phyloP scores from a whole-genome alignment of 768 basidiomycete genomes.

The Udeniomyces megalosporus region DNA sequence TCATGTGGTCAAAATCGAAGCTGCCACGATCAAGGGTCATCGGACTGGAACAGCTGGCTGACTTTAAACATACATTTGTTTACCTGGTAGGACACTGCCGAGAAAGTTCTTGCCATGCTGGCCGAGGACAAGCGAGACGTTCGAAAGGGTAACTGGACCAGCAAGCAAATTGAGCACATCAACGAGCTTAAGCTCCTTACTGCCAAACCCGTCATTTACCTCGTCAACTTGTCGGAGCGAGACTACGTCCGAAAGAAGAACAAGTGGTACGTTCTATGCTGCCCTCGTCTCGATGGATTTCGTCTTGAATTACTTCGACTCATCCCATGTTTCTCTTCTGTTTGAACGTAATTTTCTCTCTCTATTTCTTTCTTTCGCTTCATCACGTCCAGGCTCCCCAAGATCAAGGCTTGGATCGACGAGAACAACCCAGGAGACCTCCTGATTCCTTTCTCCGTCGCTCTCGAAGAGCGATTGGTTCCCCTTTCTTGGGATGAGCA shows the following conservation, averaged over 20 bases:
- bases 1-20: not conserved
- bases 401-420: conserved; percentile 98
- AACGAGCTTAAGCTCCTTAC: conserved; percentile 80
- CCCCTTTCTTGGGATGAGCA: conserved; percentile 45
- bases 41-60: not conserved
- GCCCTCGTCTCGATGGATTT: not conserved
- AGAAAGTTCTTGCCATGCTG: conserved; percentile 66
- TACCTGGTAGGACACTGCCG: conserved; percentile 49
- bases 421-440: conserved; percentile 87
- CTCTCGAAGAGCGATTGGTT: conserved; percentile 78
- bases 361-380: not conserved
- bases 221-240: conserved; percentile 87
- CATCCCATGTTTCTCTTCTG: not conserved
- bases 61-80: not conserved
- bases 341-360: not conserved
- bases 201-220: conserved; percentile 92
- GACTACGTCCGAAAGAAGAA: conserved; percentile 97
- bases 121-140: conserved; percentile 72
- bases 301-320: too few relatives aligned
- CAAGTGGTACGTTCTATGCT: conserved; percentile 56
- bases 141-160: conserved; percentile 82
- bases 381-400: conserved; percentile 68
- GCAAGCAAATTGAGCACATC: conserved; percentile 93
- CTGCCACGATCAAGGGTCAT: too few relatives aligned
- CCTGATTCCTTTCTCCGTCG: conserved; percentile 91